These are phyloP conservation scores for Auriculariales sp. DNA, from an alignment of 768 basidiomycete genomes.

Conservation along the genomic window DNA sequence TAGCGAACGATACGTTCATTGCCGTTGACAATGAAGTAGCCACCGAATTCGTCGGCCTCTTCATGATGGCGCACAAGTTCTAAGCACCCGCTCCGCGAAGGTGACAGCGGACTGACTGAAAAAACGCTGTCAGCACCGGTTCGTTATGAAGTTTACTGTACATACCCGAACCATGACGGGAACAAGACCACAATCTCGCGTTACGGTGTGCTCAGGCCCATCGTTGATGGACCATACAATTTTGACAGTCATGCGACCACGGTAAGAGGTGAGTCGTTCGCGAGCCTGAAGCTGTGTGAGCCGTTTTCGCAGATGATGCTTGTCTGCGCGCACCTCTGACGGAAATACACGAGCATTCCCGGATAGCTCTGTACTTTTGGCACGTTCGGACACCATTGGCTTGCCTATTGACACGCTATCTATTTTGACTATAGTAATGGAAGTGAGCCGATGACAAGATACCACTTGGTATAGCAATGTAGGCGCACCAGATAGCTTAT, in stretches of 20 bases:
- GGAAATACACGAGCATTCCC: neutral
- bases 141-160: constrained; percentile 7
- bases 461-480: neutral
- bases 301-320: too few species aligned
- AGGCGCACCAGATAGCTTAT: constrained; percentile 67
- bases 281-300: too few species aligned
- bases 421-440: constrained; percentile 76
- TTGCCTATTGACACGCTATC: constrained; percentile 69
- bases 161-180: constrained; percentile 96
- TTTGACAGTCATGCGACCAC: constrained; percentile 76
- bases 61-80: constrained; percentile 83
- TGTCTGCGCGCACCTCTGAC: too few species aligned
- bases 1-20: constrained; percentile 98
- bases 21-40: constrained; percentile 97
- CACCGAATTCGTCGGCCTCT: constrained; percentile 97
- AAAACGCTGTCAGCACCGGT: too few species aligned
- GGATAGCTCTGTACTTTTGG: neutral
- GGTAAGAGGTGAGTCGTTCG: constrained; percentile 84
- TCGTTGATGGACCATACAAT: constrained; percentile 72
- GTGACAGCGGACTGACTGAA: constrained; percentile 83
- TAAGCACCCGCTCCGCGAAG: constrained; percentile 66
- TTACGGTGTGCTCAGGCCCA: constrained; percentile 50
- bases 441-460: neutral
- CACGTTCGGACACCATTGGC: neutral
- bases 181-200: constrained; percentile 75